Base-by-base conservation (phyloP, 1,139 yeast genomes). In the Torulaspora globosa region DNA sequence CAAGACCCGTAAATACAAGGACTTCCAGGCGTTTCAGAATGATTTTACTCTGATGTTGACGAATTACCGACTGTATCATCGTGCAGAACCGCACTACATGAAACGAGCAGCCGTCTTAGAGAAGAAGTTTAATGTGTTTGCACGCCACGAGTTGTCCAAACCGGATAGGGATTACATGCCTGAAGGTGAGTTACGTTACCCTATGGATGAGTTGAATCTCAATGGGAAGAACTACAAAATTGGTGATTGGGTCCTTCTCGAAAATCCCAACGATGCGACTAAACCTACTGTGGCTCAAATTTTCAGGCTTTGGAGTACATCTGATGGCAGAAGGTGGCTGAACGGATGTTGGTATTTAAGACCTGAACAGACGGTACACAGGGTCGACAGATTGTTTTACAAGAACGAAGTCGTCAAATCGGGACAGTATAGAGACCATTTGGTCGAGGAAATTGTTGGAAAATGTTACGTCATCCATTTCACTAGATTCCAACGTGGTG, bases 291-390 rank as follows among this genome's bases (percentile, higher is more conserved):
- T 90, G 23, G 97, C 95, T 8, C 98, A 92, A 66, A 79, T 92
- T 30, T 92, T 90, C 70, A 78, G 96, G 58, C 77, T 92, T 53
- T 92, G 98, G 98, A 80, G 84, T 48, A 66, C 73, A 2, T 76
- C 79, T 46, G 96, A 89, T 59, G 95, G 94, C 12, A 82, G 85
- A 53, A 76, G 83, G 51, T 90, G 92, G 79, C 77, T 92, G 62
- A 92, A 92, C 61, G 96, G 88, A 32, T 92, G 98, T 71, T 92
- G 98, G 98, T 92, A 90, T 68, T 85, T 87, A 61, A 80, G 97
- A 51, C 96, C 98, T 0, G 97, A 92, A 66, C 97, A 94, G 72
- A 92, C 98, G 0, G 95, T 94, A 39, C 98, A 92, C 67, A 79
- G 94, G 56, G 84, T 76, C 44, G 97, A 92, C 67, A 75, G 96